Percentiles rank a stretch among this genome's conserved stretches.
phyloP scores from a whole-genome alignment of 106 monocot species.

The Allium cepa region DNA sequence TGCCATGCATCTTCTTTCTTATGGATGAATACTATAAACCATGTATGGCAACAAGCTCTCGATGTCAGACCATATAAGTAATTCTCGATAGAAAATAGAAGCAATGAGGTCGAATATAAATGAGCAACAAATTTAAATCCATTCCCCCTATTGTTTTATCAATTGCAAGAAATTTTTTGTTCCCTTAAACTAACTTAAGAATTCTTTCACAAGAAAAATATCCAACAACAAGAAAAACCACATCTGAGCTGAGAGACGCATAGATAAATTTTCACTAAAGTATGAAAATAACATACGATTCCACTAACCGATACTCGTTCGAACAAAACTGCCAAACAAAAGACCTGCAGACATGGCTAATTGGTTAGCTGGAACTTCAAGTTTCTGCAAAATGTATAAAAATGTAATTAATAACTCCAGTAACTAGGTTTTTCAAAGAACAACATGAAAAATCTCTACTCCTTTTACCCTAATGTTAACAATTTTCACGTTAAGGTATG shows the following conservation, averaged over 20 bases:
- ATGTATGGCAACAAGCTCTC: constrained; percentile 65
- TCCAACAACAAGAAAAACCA: constrained; percentile 95
- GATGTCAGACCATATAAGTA: constrained; percentile 97
- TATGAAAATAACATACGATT: constrained; percentile 42
- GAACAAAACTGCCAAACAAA: constrained; percentile 73
- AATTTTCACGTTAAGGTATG: too few relatives aligned
- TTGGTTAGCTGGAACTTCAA: constrained; percentile 94
- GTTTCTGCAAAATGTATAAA: constrained; percentile 32
- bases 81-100: constrained; percentile 92
- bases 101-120: constrained; percentile 80
- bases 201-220: constrained; percentile 93
- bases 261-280: too few relatives aligned
- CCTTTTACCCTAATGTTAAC: too few relatives aligned
- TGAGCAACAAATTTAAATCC: constrained; percentile 91
- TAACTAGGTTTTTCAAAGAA: too few relatives aligned
- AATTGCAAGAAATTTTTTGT: constrained; percentile 94
- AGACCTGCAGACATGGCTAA: constrained; percentile 97
- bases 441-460: too few relatives aligned
- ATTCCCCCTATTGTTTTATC: constrained; percentile 96
- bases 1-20: too few relatives aligned
- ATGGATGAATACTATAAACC: too few relatives aligned
- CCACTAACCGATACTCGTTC: constrained; percentile 95
- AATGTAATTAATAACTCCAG: too few relatives aligned
- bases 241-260: too few relatives aligned
- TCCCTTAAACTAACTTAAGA: constrained; percentile 92